Conservation (phyloP, 371 early-diverging fungal genomes). For the Apophysomyces ossiformis region DNA sequence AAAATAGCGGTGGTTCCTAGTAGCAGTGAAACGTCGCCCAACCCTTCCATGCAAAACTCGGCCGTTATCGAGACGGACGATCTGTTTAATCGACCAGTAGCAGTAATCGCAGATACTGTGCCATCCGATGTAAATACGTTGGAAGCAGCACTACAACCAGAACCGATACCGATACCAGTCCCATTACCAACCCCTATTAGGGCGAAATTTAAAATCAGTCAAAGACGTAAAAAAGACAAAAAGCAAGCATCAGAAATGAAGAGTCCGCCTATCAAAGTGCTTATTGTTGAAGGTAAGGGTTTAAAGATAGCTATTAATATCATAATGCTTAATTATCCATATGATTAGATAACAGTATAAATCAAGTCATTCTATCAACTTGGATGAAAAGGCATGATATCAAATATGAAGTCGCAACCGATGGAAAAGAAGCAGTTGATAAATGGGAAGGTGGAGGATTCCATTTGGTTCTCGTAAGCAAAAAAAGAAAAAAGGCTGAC, state of each 20-base stretch:
- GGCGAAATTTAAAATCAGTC: conserved; percentile 13
- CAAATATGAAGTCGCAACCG: conserved; percentile 62
- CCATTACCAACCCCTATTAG: conserved; percentile 1
- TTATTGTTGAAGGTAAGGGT: conserved; percentile 73
- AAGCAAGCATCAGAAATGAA: not conserved
- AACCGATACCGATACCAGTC: not conserved
- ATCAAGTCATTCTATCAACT: conserved; percentile 66
- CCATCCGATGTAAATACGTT: conserved; percentile 1
- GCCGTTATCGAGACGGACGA: not conserved
- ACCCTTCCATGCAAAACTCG: not conserved
- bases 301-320: not conserved
- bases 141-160: not conserved
- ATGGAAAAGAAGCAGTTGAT: conserved; percentile 73
- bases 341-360: conserved; percentile 67
- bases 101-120: not conserved
- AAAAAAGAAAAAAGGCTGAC: too few species aligned
- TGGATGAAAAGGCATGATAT: conserved; percentile 73
- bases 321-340: not conserved
- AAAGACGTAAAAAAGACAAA: conserved; percentile 15
- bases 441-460: conserved; percentile 68
- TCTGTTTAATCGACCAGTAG: not conserved
- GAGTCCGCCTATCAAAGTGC: conserved; percentile 67
- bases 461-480: conserved; percentile 70
- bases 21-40: not conserved
- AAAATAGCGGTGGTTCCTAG: not conserved